These are phyloP conservation scores for Apostasia shenzhenica DNA, from an alignment of 106 monocot species.

Conservation along the genomic window DNA sequence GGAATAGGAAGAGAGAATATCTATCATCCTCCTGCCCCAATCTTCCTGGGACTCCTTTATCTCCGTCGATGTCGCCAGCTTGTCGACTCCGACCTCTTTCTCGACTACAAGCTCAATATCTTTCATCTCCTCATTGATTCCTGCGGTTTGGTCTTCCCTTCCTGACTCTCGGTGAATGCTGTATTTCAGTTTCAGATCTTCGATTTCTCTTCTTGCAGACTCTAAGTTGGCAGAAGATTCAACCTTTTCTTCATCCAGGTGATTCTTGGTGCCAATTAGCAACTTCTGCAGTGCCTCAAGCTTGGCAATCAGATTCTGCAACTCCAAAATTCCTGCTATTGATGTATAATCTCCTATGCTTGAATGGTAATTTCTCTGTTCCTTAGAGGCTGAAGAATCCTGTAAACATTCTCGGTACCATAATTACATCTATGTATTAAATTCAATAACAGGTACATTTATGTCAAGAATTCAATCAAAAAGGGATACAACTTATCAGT, in stretches of 20 bases:
- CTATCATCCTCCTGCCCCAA: conserved; percentile 43
- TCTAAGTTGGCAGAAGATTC: conserved; percentile 27
- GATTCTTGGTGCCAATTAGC: conserved; percentile 18
- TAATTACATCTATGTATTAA: too few species aligned
- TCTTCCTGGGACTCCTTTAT: conserved; percentile 24
- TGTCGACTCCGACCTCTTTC: conserved; percentile 64
- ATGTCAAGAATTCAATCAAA: background rate
- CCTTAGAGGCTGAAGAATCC: conserved; percentile 6
- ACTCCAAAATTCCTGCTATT: conserved; percentile 22
- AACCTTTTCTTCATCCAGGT: conserved; percentile 25
- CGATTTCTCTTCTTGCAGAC: conserved; percentile 30
- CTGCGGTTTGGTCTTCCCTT: background rate
- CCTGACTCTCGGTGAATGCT: background rate
- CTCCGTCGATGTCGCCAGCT: conserved; percentile 19
- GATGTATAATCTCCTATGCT: background rate
- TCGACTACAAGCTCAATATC: conserved; percentile 21
- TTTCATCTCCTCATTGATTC: background rate
- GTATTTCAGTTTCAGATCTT: conserved; percentile 19
- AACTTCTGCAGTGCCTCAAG: conserved; percentile 50
- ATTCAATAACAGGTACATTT: background rate
- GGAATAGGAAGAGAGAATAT: conserved; percentile 55
- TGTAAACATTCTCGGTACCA: conserved; percentile 8
- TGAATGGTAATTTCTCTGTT: conserved; percentile 7
- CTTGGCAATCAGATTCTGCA: conserved; percentile 45
- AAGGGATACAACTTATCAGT: background rate